A percentile compares a stretch with the other conserved stretches of the same genome.
Conservation (phyloP, 345 rosid genomes). For the Raphanus raphanistrum region DNA sequence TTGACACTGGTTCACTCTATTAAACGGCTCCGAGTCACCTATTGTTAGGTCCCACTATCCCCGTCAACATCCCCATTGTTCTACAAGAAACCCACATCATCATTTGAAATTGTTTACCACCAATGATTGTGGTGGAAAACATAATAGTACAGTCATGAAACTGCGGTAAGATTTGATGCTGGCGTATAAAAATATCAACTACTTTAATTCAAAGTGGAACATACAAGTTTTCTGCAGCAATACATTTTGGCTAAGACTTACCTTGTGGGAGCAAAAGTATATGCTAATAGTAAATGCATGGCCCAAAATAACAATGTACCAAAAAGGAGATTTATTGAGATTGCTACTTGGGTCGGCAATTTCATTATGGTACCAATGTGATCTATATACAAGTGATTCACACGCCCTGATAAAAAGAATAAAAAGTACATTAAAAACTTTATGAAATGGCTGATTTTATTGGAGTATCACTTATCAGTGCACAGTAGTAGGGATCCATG, state of each 20-base stretch:
- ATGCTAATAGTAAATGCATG: neutral
- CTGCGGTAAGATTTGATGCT: neutral
- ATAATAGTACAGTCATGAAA: neutral
- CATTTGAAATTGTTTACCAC: neutral
- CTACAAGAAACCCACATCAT: neutral
- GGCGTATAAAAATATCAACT: neutral
- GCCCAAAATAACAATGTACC: neutral
- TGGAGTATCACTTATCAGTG: neutral
- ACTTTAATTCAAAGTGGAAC: neutral
- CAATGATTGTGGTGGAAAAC: neutral
- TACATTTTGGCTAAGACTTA: neutral
- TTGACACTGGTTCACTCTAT: neutral
- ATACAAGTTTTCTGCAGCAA: neutral
- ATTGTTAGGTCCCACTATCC: neutral
- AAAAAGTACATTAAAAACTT: neutral
- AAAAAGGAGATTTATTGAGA: neutral
- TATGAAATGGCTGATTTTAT: neutral
- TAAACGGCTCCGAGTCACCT: conserved; percentile 10
- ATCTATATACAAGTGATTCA: neutral
- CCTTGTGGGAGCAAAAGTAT: neutral
- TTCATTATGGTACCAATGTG: conserved; percentile 19
- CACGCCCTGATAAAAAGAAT: neutral
- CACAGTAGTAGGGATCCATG: neutral
- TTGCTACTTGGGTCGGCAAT: neutral
- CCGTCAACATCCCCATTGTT: conserved; percentile 4